Evolutionary conservation across 192 early-diverging fungal genomes (phyloP), one percentile per base, ranked within the genome.

Genomic region (Rhizophagus clarus): DNA sequence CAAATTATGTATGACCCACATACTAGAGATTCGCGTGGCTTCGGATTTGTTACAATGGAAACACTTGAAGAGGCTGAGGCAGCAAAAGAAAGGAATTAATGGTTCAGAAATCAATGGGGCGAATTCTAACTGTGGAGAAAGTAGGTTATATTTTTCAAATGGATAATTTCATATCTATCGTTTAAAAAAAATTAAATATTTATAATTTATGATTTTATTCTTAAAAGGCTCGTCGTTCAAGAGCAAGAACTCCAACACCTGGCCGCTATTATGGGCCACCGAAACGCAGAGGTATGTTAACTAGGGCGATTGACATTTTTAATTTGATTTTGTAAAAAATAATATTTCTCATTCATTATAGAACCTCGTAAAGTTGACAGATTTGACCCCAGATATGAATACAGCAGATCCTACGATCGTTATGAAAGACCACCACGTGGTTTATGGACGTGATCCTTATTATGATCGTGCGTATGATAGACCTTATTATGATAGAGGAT

Each of bases 41-140:
- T 95, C 85, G 97, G 95, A 3, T 97, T 98, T 82, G 93, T 96
- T 63, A 93, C 89, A 68, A 92, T 91, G 86, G 86, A 85, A 37
- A 86, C 84, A 61, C 40, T 82, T 42, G 91, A 91, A 17, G 90
- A 90, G 56, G 96, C 96, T 72, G 88, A 94, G 22, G 84, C 84
- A 34, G 95, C 96, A 61, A 89, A 94, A 74, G 81, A 89, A n/a
- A 20, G 88, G 81, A 42, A 82, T 94, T 73, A 89, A 88, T 85
- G 89, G 89, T 60, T 87, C 89, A 74, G 92, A 94, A 64, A 84
- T 97, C 60, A 91, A 95, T 79, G 96, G n/a, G 94, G 37, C 95
- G 97, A 70, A 78, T 85, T n/a, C 88, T 98, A 82, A 91, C 92
- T 68, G 95, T 98, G 66, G 92, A 95, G 76, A 91, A 84, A 87